Base-by-base conservation (phyloP, 2,329 filamentous ascomycete species). In the Cytospora piceicola region DNA sequence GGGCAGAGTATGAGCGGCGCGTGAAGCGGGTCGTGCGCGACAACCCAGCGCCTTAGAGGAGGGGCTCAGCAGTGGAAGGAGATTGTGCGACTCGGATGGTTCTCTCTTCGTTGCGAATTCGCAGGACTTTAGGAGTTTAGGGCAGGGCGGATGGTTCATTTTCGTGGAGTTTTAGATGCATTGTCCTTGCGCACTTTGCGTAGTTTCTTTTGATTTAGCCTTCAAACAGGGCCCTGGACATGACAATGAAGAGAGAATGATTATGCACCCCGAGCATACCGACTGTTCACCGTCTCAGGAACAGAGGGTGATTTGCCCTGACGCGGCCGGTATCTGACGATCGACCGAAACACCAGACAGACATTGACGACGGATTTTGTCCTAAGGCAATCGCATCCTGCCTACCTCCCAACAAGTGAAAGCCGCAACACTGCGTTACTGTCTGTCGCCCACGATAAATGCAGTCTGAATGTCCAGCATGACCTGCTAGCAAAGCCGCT, bases 21-120 rank as follows among this genome's bases (percentile, higher is more conserved):
- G 89, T 99, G 69, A 89, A 88, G 75, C 88, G 91, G 67, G 89
- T 97, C 24, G 95, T 99, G 65, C 90, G 88, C 72, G 93, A 97
- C 70, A 97, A 98, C 77, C 92, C 91, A 17, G 89, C 91, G 58
- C 90, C 90, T 61, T 93, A 73, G 79, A 71, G 63, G 32, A 29
- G 20, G 39, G 27, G 20, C 36, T 36, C 6, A 49, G 15, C n/a
- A 14, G 5, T 12, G 34, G 34, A 24, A 49, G 36, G 27, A 32
- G 7, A 27, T 34, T 34, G 39, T 29, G 39, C 56, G 32, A 56
- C 30, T 56, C 29, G 22, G 61, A 46, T 39, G 46, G 24, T 4
- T 29, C 34, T 27, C 29, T 46, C 53, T 66, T 66, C 20, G 8
- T 63, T 52, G 22, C 42, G 53, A 39, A 52, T 63, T 63, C 30